Evolutionary conservation across 164 flowering plant species (phyloP).

Genomic region (Vitis vinifera): DNA sequence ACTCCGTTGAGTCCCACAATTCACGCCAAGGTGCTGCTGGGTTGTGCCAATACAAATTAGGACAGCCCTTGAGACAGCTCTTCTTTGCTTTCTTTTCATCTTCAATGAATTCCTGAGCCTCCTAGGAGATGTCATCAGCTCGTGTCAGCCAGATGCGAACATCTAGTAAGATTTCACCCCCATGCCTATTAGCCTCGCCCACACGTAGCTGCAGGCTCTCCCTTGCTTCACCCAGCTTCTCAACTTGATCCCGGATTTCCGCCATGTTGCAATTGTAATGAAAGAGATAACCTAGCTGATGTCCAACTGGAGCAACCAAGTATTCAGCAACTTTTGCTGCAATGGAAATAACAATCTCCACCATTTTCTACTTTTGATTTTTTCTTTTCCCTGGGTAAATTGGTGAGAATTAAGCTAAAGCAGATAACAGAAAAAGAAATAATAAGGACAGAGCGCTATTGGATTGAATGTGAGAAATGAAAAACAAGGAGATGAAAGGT

Average conservation of each 20-base stretch:
- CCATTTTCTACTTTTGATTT: too few species aligned
- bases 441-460: too few species aligned
- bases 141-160: slow-evolving; percentile 15
- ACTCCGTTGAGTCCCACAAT: too few species aligned
- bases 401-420: too few species aligned
- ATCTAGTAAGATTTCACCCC: slow-evolving; percentile 2
- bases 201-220: slow-evolving; percentile 1
- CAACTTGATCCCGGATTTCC: not conserved
- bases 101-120: not conserved
- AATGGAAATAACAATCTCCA: not conserved
- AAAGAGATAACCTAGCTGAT: not conserved
- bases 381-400: too few species aligned
- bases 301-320: not conserved
- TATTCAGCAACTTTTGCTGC: not conserved
- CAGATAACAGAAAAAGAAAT: too few species aligned
- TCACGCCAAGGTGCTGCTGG: too few species aligned
- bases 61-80: slow-evolving; percentile 10
- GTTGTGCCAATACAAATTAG: too few species aligned
- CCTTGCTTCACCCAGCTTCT: not conserved
- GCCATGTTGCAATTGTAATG: not conserved
- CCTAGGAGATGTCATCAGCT: not conserved
- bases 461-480: too few species aligned
- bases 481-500: too few species aligned
- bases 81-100: slow-evolving; percentile 1
- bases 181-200: slow-evolving; percentile 4